phyloP scores from a whole-genome alignment of 331 rosid genomes.

The Arachis monticola region DNA sequence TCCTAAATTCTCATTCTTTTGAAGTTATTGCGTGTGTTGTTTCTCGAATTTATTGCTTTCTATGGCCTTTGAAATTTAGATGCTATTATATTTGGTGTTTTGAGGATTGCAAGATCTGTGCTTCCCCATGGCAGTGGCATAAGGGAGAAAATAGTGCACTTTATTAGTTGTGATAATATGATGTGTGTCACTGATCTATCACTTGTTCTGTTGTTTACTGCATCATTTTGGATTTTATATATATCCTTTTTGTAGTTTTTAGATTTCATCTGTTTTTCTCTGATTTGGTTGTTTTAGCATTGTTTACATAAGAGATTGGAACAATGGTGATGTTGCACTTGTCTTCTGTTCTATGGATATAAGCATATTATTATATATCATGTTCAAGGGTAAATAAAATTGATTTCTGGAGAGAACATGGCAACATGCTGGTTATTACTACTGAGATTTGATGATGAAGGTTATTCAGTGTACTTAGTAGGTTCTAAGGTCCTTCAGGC shows the following conservation, averaged over 20 bases:
- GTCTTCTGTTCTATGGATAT: conserved; percentile 18
- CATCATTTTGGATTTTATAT: not conserved
- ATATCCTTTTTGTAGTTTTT: conserved; percentile 2
- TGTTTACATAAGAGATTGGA: not conserved
- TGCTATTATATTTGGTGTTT: not conserved
- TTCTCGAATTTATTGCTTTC: not conserved
- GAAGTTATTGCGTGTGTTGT: not conserved
- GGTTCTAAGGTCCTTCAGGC: not conserved
- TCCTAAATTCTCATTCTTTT: too few relatives aligned
- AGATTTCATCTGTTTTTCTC: not conserved
- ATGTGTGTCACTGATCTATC: not conserved
- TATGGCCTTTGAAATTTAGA: not conserved
- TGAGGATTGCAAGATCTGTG: conserved; percentile 34
- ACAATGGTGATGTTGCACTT: not conserved
- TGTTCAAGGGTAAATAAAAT: conserved; percentile 2
- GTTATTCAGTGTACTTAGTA: not conserved
- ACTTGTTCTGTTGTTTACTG: not conserved
- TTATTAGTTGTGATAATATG: not conserved
- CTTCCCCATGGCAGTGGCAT: conserved; percentile 2
- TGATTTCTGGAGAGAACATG: not conserved
- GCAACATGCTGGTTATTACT: not conserved
- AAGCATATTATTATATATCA: not conserved
- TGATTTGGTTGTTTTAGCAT: not conserved
- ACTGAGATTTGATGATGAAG: not conserved
- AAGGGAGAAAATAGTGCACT: not conserved